phyloP scores from a whole-genome alignment of 352 stramenopile genomes.

The Pythium brachiatum region DNA sequence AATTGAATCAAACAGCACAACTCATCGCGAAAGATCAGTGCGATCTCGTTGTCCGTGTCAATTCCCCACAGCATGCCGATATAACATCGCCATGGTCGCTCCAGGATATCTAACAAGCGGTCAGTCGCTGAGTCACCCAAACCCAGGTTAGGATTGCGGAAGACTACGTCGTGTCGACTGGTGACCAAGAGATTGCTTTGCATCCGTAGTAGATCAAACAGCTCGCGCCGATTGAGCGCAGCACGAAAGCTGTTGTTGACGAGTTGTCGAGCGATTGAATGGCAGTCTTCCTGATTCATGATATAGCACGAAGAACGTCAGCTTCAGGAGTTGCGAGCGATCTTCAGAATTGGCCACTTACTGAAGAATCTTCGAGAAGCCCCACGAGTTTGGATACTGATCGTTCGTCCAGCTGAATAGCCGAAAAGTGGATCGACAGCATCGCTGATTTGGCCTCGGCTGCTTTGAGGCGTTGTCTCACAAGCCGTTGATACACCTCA shows the following conservation, averaged over 20 bases:
- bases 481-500: slow-evolving; percentile 4
- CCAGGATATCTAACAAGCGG: background rate
- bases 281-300: background rate
- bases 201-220: slow-evolving; percentile 10
- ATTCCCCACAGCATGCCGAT: slow-evolving; percentile 13
- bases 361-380: background rate
- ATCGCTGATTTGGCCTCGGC: background rate
- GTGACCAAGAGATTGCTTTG: slow-evolving; percentile 14
- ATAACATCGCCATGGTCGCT: slow-evolving; percentile 2
- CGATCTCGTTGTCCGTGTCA: slow-evolving; percentile 1
- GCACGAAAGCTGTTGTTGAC: slow-evolving; percentile 3
- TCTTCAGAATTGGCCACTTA: background rate
- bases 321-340: no score
- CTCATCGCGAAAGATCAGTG: background rate
- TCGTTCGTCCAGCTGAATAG: background rate
- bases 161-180: background rate
- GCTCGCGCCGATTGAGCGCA: background rate
- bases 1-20: slow-evolving; percentile 9
- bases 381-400: background rate
- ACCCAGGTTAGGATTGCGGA: background rate
- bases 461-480: background rate
- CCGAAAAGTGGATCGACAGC: slow-evolving; percentile 5
- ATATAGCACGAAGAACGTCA: background rate
- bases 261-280: background rate
- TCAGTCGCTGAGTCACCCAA: background rate